Base-by-base conservation (phyloP, 163 green algal genomes). In the Chlamydomonas reinhardtii region DNA sequence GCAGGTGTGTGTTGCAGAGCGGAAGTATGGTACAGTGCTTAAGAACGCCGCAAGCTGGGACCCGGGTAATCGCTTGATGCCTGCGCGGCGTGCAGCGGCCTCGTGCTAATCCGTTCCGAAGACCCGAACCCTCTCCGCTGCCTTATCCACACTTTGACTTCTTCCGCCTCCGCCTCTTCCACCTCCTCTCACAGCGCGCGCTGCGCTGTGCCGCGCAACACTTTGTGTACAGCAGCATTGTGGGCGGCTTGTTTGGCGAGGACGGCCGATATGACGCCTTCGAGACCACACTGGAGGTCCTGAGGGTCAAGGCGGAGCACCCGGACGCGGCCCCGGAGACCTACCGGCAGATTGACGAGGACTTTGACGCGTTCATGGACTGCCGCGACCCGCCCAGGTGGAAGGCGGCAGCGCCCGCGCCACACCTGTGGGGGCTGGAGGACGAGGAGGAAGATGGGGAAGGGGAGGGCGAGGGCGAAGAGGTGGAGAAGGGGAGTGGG, bases 181-280 rank as follows among this genome's bases (percentile, higher is more conserved):
- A 14, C 48, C 48, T 14, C 14, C 19, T 31, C 32, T n/a, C 29
- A 14, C 73, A 69, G 73, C n/a, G 11, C 19, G 54, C 76, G 15
- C 74, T 91, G 25, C 32, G 37, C 17, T 91, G 83, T 43, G 83
- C 83, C 2, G 88, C 88, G 12, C 88, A 91, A 73, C 88, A 91
- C 73, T 39, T 91, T 11, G 17, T 88, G 20, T 91, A 89, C 75
- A 82, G 70, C 39, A 73, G 39, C 62, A 85, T 91, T 35, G 76
- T 64, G 20, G 88, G 88, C 3, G 83, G 64, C 17, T 54, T 91
- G 43, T 64, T 91, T 17, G 82, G 77, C 2, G 88, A 91, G 77
- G 61, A 80, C 37, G 88, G 83, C 5, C 76, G 76, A 16, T 91
- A 88, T 59, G 88, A 91, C 82, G 88, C 88, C 2, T 91, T 91